Evolutionary conservation across 208 protist species (phyloP), one percentile per base, ranked within the genome.

Genomic region (Leishmania gerbilli): DNA sequence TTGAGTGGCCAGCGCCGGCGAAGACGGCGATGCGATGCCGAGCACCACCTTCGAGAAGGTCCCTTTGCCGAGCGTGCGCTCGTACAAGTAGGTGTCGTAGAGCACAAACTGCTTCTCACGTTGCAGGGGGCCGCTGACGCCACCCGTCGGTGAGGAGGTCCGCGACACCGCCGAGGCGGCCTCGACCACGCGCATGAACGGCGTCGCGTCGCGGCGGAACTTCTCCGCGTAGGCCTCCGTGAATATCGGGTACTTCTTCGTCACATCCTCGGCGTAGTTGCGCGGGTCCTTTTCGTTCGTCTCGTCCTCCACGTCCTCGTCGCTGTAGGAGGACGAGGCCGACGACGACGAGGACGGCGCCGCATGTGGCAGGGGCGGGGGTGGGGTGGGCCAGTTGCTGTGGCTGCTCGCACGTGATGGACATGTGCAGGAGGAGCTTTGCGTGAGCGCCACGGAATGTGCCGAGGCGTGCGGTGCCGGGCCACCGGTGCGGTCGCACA

Each of bases 41-140:
- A 93, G 85, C 40, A 95, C 92, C 45, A 97, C 93, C 82, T 95
- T 97, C 24, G 92, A 90, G 87, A 91, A 97, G 17, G 93, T 97
- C 5, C 93, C 93, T 77, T 95, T 95, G 45, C 93, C 93, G 5
- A 97, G 82, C 51, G 84, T 88, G 58, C 87, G 84, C 49, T 87
- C 74, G 68, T 91, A 89, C 51, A 91, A 65, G 81, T 93, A 97
- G 51, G 86, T 84, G 77, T 88, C 87, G 74, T 97, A 97, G 21
- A 97, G 85, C 68, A 95, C 79, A 27, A 90, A 84, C 47, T 79
- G 86, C 60, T 83, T 80, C 37, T 84, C 74, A 31, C 69, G 80
- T 34, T 64, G 69, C 15, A 60, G 47, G 13, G 45, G 9, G 17
- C 37, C 62, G 45, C 78, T 34, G n/a, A 45, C 31, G 58, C 79